A percentile compares a stretch with the other conserved stretches of the same genome.
Evolutionary conservation across 1,284 basidiomycete genomes (phyloP).

Genomic region (Vanrija pseudolonga): DNA sequence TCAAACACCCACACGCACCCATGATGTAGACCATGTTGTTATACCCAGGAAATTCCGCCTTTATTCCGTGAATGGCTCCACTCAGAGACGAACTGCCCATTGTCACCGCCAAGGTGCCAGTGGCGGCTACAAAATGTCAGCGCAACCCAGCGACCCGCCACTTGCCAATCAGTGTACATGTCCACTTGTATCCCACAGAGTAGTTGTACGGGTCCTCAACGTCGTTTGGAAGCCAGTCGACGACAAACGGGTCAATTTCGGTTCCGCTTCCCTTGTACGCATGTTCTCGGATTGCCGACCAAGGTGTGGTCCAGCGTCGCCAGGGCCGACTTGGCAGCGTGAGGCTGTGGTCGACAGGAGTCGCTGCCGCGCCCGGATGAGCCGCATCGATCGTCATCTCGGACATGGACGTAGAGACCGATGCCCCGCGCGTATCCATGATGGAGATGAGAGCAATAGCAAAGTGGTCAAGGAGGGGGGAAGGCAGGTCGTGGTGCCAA

Average conservation of each 20-base stretch:
- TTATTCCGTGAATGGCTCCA: slow-evolving; percentile 19
- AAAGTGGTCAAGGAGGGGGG: too few relatives aligned
- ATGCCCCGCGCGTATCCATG: too few relatives aligned
- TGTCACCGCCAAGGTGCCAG: slow-evolving; percentile 17
- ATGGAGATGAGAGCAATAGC: too few relatives aligned
- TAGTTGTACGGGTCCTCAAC: slow-evolving; percentile 33
- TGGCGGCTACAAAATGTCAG: slow-evolving; percentile 8
- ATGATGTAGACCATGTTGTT: slow-evolving; percentile 17
- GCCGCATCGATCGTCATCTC: too few relatives aligned
- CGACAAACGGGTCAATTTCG: slow-evolving; percentile 43
- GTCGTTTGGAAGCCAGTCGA: slow-evolving; percentile 34
- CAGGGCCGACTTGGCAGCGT: slow-evolving; percentile 4
- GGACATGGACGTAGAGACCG: too few relatives aligned
- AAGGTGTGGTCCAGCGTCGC: slow-evolving; percentile 6
- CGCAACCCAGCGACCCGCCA: not conserved
- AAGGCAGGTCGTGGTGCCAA: too few relatives aligned
- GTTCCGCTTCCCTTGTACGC: slow-evolving; percentile 34
- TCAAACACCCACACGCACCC: not conserved
- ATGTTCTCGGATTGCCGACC: not conserved
- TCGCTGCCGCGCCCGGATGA: too few relatives aligned
- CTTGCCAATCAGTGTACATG: slow-evolving; percentile 18
- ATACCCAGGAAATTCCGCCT: slow-evolving; percentile 18
- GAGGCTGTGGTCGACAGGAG: not conserved
- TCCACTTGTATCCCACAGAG: slow-evolving; percentile 29
- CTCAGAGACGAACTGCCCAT: slow-evolving; percentile 21